Conservation (phyloP, 768 basidiomycete species). For the Mycena metata region DNA sequence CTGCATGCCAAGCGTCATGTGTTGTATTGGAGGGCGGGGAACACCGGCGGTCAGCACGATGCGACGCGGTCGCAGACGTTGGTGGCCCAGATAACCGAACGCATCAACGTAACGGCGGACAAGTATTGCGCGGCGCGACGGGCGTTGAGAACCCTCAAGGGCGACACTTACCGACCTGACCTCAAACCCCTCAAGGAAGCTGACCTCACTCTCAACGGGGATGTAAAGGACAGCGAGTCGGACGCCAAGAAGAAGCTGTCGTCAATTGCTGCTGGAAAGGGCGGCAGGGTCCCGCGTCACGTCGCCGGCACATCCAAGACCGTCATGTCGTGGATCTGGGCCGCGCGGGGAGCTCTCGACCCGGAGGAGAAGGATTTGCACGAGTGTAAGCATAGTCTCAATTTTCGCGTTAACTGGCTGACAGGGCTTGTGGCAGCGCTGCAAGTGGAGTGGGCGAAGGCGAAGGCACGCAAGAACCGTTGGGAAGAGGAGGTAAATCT, state of each 20-base stretch:
- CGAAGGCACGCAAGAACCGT: slow-evolving; percentile 22
- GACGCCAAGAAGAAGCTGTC: slow-evolving; percentile 5
- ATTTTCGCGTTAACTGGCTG: background rate
- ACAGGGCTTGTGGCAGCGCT: slow-evolving; percentile 19
- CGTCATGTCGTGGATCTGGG: slow-evolving; percentile 26
- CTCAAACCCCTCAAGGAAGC: slow-evolving; percentile 5
- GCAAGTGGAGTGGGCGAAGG: slow-evolving; percentile 41
- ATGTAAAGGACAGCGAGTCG: background rate
- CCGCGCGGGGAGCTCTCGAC: background rate
- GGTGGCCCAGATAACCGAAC: slow-evolving; percentile 2
- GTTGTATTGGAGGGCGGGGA: background rate
- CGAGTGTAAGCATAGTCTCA: background rate
- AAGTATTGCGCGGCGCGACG: background rate
- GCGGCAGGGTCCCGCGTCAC: background rate
- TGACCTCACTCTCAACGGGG: background rate
- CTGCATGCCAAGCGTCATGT: background rate
- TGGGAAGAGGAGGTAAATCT: slow-evolving; percentile 42
- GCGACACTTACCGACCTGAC: background rate
- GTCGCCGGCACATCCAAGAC: background rate
- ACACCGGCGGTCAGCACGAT: background rate
- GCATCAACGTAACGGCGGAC: background rate
- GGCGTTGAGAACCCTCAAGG: background rate
- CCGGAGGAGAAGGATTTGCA: background rate
- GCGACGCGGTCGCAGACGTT: background rate
- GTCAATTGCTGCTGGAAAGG: background rate